These are phyloP conservation scores for Trypanosoma melophagium DNA, from an alignment of 208 protist species.

Conservation along the genomic window DNA sequence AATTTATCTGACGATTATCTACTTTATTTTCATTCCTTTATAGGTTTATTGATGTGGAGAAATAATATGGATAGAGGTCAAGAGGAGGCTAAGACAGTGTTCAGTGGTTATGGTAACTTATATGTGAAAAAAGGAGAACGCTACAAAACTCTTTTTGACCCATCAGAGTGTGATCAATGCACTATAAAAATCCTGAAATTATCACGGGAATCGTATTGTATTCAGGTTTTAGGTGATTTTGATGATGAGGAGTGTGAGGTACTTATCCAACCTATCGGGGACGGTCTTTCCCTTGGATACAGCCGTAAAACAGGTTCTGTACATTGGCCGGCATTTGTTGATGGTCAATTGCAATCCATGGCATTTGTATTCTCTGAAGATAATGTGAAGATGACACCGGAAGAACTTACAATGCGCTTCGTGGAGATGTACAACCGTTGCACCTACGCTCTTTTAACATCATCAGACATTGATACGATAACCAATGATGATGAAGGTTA, in stretches of 20 bases:
- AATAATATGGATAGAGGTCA: neutral
- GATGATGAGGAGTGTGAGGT: constrained; percentile 34
- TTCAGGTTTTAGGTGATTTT: neutral
- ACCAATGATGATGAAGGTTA: constrained; percentile 35
- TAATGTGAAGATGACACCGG: constrained; percentile 10
- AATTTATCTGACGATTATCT: too few relatives aligned
- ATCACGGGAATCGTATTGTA: neutral
- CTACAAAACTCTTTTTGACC: constrained; percentile 40
- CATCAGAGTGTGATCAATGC: constrained; percentile 15
- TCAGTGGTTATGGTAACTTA: constrained; percentile 40
- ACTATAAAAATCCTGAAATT: constrained; percentile 7
- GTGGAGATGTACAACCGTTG: constrained; percentile 64
- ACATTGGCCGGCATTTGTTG: constrained; percentile 53
- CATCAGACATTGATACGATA: constrained; percentile 27
- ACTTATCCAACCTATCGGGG: constrained; percentile 42
- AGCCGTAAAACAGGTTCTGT: constrained; percentile 36
- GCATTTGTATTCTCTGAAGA: constrained; percentile 52
- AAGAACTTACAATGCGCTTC: constrained; percentile 28
- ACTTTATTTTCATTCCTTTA: neutral
- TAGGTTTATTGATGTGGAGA: neutral
- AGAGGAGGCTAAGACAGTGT: constrained; percentile 14
- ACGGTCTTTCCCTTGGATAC: constrained; percentile 46
- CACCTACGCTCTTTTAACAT: constrained; percentile 49
- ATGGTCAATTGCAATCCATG: constrained; percentile 34
- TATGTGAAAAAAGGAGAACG: constrained; percentile 33